These are phyloP conservation scores for Melastoma malabathricum DNA, from an alignment of 345 rosid genomes.

Conservation along the genomic window DNA sequence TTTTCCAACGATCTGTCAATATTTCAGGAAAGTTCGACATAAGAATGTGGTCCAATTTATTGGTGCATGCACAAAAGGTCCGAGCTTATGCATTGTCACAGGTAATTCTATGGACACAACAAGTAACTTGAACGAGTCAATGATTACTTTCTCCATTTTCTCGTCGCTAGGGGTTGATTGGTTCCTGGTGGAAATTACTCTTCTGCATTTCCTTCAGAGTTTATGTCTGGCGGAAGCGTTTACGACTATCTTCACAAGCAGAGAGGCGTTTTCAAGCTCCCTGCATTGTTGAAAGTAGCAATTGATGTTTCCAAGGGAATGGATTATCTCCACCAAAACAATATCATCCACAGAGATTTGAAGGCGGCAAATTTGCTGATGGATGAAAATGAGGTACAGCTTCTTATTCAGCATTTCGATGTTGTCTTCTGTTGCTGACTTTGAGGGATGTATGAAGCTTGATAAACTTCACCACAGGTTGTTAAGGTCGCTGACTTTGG, in stretches of 20 bases:
- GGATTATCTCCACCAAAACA: constrained; percentile 90
- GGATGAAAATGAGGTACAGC: constrained; percentile 89
- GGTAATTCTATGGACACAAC: constrained; percentile 26
- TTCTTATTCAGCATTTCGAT: not conserved
- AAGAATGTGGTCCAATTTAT: constrained; percentile 95
- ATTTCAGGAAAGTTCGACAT: constrained; percentile 81
- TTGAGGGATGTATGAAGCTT: not conserved
- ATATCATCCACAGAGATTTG: constrained; percentile 93
- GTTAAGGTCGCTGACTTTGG: constrained; percentile 99
- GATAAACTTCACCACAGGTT: constrained; percentile 31
- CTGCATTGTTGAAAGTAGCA: constrained; percentile 73
- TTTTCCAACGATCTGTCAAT: constrained; percentile 9
- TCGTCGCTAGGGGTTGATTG: too few relatives aligned
- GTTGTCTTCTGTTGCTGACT: not conserved
- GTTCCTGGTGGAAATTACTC: constrained; percentile 1
- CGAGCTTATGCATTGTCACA: constrained; percentile 79
- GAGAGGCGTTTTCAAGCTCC: constrained; percentile 82
- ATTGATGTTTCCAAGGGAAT: constrained; percentile 95
- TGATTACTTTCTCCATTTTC: too few relatives aligned
- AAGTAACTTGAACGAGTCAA: not conserved
- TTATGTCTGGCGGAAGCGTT: constrained; percentile 96
- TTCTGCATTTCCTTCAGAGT: constrained; percentile 33
- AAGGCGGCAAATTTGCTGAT: constrained; percentile 91
- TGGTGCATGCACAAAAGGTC: constrained; percentile 96
- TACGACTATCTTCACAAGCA: constrained; percentile 97